Base-by-base conservation (phyloP, 2,329 filamentous ascomycete genomes). In the Fusarium stilboides region DNA sequence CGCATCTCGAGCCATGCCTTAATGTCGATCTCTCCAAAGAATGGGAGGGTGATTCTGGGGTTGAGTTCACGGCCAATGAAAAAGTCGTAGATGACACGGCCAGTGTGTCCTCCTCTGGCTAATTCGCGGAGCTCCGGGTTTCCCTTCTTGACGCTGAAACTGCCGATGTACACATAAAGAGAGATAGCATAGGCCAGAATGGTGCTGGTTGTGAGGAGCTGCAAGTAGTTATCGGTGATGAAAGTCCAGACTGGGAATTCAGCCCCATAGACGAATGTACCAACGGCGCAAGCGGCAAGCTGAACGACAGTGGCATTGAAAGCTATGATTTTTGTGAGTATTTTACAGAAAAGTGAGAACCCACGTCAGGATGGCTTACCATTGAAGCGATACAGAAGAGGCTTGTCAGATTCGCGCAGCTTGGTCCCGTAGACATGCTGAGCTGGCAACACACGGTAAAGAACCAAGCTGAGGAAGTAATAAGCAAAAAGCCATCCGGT, bases 11-110 rank as follows among this genome's bases (percentile, higher is more conserved):
- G 91, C 80, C 91, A 97, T 24, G 89, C 86, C 80, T 97, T 97
- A 81, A 98, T 92, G 74, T 98, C 94, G 54, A 97, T 85, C 66
- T 93, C 91, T 64, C 93, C 93, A 63, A 97, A 84, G 40, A 96
- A 78, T 0, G 94, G 94, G 17, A 97, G 80, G 0, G 85, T 88
- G 58, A 96, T 79, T 44, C 94, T 92, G 4, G 94, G 94, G 80
- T 97, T 98, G 57, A 97, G 89, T 78, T 97, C 94, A 20, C 94
- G 92, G n/a, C 94, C 94, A 68, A 98, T 97, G 80, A 93, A 97
- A 87, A 93, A 98, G 80, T 98, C 94, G 79, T 98, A 97, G 33
- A 97, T 83, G 63, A 93, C 82, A 78, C 94, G 97, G 52, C 94
- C 94, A 2, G 89, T 90, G 73, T 91, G 88, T 10, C 94, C 94